Base-by-base conservation (phyloP, 129 eudicot species). In the Arctium lappa region DNA sequence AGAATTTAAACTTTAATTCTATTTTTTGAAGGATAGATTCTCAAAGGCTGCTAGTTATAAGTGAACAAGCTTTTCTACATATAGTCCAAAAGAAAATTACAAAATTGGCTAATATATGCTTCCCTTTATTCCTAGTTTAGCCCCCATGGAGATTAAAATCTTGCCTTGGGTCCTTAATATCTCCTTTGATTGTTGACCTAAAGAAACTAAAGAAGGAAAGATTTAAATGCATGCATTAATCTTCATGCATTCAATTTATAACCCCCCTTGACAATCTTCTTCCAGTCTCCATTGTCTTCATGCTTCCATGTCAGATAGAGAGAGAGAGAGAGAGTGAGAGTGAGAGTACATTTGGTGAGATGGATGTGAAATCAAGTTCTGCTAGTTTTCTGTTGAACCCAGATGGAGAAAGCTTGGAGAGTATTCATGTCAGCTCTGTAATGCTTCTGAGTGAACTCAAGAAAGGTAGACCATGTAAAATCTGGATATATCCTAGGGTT, bases 361-460 rank as follows among this genome's bases (percentile, higher is more conserved):
- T 46, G 13, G 74, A 76, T 56, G 11, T 68, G 22, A 31, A 76
- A 68, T 80, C 78, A 82, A 79, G 39, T 44, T 48, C 5, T 74
- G 70, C 16, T 65, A 12, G 77, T 74, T 74, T 77, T 77, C 69
- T 86, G 89, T 80, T 86, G 88, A 76, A 94, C 80, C 98, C 97
- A 94, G 15, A 77, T 83, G 22, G 93, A 92, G 90, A 94, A 94
- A 77, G 83, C 84, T 34, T 88, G 83, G 40, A 94, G 97, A 40
- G 98, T 94, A 76, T 92, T 92, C 92, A 91, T 89, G 83, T 94
- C 98, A 69, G 98, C 98, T 83, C 98, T 90, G 83, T 94, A 90
- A 85, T 94, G 97, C 72, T 88, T 92, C 88, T 94, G 97, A 18
- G 98, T 94, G 77, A 92, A 94, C 83, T 94, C 94, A 18, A 92